Evolutionary conservation across 2,329 filamentous ascomycete species (phyloP), one percentile per base, ranked within the genome.

Genomic region (Aspergillus cejpii): DNA sequence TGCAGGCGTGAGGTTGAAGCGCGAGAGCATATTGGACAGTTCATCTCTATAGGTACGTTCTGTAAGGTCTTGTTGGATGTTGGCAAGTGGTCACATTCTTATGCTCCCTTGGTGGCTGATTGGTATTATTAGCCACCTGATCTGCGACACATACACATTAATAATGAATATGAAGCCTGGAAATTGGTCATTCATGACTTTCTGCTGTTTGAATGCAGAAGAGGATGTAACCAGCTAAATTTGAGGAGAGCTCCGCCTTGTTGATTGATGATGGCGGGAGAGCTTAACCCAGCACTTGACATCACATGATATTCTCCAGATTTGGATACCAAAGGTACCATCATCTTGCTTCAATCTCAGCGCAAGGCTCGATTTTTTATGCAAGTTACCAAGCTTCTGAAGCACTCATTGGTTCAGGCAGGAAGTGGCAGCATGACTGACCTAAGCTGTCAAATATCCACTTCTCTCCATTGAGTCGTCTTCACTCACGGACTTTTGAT

Each of bases 1-100:
- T 79, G 79, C 43, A 81, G 65, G 58, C 72, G 76, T 77, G 73
- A 65, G 71, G 58, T 69, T 63, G 58, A 78, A 72, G 64, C 72
- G 70, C 69, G 66, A 51, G 63, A 67, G 64, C 84, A 88, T 63
- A 85, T 78, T 62, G 81, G 76, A 71, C 84, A 88, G 60, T 78
- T 79, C 81, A 87, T 85, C 48, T 60, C 69, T 65, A 54, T 45
- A 31, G 41, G 31, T 51, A 31, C 42, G 31, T 51, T 41, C 29
- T 29, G 26, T 42, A 38, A 38, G 26, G 20, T 21, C 49, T 42
- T 52, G 28, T 27, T 36, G 34, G 45, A 45, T 27, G 50, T 51
- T 41, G 42, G 40, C 39, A 42, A 54, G 44, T 43, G 33, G 47
- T 41, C 38, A 49, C 39, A 55, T 47, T 52, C 56, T 51, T 56